A percentile compares a stretch with the other conserved stretches of the same genome.
Conservation (phyloP, 306 rosid genomes). For the Pueraria montana region DNA sequence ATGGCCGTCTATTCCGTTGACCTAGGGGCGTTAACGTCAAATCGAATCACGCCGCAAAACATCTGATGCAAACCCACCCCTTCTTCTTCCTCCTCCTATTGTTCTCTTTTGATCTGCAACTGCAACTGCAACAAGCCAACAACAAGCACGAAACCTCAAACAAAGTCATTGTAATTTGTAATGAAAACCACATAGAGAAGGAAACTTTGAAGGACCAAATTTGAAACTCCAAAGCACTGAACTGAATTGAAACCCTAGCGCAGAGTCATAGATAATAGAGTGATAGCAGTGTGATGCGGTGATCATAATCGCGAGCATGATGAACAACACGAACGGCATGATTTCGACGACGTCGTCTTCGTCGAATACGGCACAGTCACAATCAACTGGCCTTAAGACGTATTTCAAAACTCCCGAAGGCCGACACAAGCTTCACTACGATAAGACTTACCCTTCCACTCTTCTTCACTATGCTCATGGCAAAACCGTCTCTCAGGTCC, state of each 20-base stretch:
- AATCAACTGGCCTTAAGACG: conserved; percentile 73
- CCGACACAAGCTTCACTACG: conserved; percentile 90
- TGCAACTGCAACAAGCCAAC: not conserved
- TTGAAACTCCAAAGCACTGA: not conserved
- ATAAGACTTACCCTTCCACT: conserved; percentile 88
- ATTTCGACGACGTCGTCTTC: conserved; percentile 60
- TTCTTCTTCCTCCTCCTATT: not conserved
- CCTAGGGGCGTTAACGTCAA: conserved; percentile 32
- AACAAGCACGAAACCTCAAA: not conserved
- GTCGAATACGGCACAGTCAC: conserved; percentile 26
- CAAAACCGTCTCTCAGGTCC: conserved; percentile 89
- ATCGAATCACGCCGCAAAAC: not conserved
- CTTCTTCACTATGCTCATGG: conserved; percentile 91
- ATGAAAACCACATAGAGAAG: not conserved
- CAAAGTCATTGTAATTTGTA: not conserved
- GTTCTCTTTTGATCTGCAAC: not conserved
- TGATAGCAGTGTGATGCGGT: not conserved
- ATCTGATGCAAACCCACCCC: not conserved
- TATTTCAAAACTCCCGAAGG: conserved; percentile 98
- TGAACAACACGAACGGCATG: conserved; percentile 77
- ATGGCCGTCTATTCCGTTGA: conserved; percentile 56
- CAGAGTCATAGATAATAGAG: conserved; percentile 51
- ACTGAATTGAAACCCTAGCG: not conserved
- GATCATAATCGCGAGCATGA: conserved; percentile 54
- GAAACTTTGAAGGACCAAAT: not conserved